Percentiles rank a stretch among this genome's conserved stretches.
phyloP scores from a whole-genome alignment of 2,329 filamentous ascomycete genomes.

The Colletotrichum sp. region DNA sequence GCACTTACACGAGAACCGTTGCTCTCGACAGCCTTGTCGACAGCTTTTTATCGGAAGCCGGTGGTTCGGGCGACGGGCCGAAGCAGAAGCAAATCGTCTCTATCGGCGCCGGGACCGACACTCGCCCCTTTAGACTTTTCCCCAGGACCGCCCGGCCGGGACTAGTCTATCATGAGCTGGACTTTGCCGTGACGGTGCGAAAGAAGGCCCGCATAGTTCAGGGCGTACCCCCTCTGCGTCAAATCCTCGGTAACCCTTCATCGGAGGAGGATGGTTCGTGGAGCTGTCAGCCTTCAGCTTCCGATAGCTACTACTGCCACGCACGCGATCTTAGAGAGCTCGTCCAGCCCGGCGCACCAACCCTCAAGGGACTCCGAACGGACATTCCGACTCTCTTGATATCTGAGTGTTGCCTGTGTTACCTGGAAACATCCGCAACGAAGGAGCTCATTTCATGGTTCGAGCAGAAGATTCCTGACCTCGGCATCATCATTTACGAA shows the following conservation, averaged over 20 bases:
- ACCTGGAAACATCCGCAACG: slow-evolving; percentile 73
- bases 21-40: slow-evolving; percentile 81
- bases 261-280: slow-evolving; percentile 41
- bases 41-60: slow-evolving; percentile 64
- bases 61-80: slow-evolving; percentile 25
- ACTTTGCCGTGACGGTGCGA: slow-evolving; percentile 78
- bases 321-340: slow-evolving; percentile 74
- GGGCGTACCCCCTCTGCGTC: slow-evolving; percentile 46
- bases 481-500: slow-evolving; percentile 81
- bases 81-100: slow-evolving; percentile 79
- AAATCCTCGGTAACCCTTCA: slow-evolving; percentile 40
- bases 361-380: slow-evolving; percentile 47
- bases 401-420: slow-evolving; percentile 96
- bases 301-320: slow-evolving; percentile 60
- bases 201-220: slow-evolving; percentile 66
- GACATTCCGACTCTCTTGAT: slow-evolving; percentile 81
- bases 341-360: slow-evolving; percentile 27
- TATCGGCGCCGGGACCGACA: slow-evolving; percentile 92
- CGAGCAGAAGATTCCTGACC: slow-evolving; percentile 49
- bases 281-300: slow-evolving; percentile 43
- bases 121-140: slow-evolving; percentile 80
- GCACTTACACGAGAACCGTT: slow-evolving; percentile 89
- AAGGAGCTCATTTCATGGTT: slow-evolving; percentile 71
- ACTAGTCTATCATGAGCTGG: slow-evolving; percentile 88
- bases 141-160: slow-evolving; percentile 40